Conservation (phyloP, 2,329 filamentous ascomycete species). For the Penicillium sp. region DNA sequence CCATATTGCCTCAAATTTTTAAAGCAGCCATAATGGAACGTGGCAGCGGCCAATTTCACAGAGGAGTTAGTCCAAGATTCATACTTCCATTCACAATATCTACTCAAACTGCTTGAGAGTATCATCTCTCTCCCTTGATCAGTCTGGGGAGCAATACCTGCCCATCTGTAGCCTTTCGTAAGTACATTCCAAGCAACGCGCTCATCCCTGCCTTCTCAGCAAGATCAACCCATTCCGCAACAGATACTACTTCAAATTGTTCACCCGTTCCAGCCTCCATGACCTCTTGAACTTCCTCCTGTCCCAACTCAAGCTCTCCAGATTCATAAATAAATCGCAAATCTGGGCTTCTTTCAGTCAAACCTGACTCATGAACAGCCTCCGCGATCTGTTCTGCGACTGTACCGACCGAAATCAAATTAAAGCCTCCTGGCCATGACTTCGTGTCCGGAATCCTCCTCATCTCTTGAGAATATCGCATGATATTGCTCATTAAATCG, state of each 20-base stretch:
- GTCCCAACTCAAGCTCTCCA: slow-evolving; percentile 16
- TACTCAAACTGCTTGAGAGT: neutral
- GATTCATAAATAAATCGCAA: slow-evolving; percentile 14
- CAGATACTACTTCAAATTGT: slow-evolving; percentile 11
- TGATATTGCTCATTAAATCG: slow-evolving; percentile 24
- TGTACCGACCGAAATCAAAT: slow-evolving; percentile 22
- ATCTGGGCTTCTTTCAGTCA: neutral
- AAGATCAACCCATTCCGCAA: slow-evolving; percentile 17
- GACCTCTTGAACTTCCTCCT: slow-evolving; percentile 16
- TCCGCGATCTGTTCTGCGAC: slow-evolving; percentile 17
- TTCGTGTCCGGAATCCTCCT: slow-evolving; percentile 16
- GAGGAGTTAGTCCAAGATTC: neutral
- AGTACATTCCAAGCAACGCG: slow-evolving; percentile 16
- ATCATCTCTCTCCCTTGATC: slow-evolving; percentile 6
- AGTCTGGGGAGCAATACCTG: slow-evolving; percentile 18
- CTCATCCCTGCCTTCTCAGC: slow-evolving; percentile 24
- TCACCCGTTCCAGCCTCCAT: slow-evolving; percentile 13
- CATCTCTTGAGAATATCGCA: slow-evolving; percentile 16
- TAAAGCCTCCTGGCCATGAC: slow-evolving; percentile 19
- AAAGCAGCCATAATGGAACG: neutral
- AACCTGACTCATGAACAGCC: slow-evolving; percentile 7
- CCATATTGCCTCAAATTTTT: neutral
- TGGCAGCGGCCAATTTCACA: no score
- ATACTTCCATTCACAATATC: neutral
- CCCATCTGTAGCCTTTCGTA: slow-evolving; percentile 15